Evolutionary conservation across 139 green algal species (phyloP).

Genomic region (Chlorella vulgaris): DNA sequence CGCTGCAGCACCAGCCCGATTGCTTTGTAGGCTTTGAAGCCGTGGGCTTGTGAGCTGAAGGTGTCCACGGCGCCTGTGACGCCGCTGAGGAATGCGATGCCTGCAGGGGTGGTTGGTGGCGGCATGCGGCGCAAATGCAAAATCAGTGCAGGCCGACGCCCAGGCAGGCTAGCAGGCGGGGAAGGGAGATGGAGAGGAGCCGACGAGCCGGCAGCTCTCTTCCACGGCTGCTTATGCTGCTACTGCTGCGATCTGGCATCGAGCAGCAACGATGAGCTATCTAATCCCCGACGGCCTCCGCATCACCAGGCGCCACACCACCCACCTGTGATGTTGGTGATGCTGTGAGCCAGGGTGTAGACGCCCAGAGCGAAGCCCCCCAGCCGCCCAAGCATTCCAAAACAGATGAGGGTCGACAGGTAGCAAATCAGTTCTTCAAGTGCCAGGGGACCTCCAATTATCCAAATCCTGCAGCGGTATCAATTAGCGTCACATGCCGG

Average conservation of each 20-base stretch:
- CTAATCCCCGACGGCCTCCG: no score
- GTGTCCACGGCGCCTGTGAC: conserved; percentile 22
- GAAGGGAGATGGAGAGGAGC: no score
- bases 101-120: not conserved
- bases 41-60: conserved; percentile 5
- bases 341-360: conserved; percentile 4
- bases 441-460: conserved; percentile 3
- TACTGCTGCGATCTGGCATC: no score
- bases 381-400: conserved; percentile 12
- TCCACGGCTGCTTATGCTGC: no score
- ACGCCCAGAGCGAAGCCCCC: not conserved
- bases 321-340: conserved; percentile 41
- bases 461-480: conserved; percentile 11
- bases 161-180: no score
- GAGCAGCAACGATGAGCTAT: no score
- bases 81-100: conserved; percentile 17
- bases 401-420: not conserved
- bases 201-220: no score
- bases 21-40: not conserved
- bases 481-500: no score
- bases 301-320: not conserved
- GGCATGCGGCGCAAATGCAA: no score
- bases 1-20: conserved; percentile 32
- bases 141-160: no score
- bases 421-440: conserved; percentile 13